These are phyloP conservation scores for Cordyceps javanica DNA, from an alignment of 2,329 filamentous ascomycete species.

Conservation along the genomic window DNA sequence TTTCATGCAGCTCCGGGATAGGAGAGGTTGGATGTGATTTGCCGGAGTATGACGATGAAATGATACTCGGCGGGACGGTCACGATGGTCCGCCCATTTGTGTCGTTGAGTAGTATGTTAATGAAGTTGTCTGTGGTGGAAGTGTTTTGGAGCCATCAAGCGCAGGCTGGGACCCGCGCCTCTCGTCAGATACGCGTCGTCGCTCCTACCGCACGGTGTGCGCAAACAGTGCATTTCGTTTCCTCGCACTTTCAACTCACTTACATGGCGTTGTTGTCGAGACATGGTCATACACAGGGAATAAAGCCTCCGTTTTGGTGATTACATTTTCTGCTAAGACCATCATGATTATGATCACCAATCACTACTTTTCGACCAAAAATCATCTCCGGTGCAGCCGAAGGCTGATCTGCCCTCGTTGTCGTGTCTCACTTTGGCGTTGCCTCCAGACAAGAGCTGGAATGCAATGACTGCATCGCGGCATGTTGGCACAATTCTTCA, in stretches of 20 bases:
- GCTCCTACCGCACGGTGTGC: not conserved
- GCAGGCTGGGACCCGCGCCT: not conserved
- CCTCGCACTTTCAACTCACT: constrained; percentile 5
- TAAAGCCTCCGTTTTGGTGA: not conserved
- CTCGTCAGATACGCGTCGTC: not conserved
- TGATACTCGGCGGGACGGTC: not conserved
- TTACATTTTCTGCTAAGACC: not conserved
- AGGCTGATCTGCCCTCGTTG: not conserved
- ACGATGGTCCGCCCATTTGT: not conserved
- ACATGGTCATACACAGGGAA: not conserved
- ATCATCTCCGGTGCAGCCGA: constrained; percentile 8
- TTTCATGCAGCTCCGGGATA: not conserved
- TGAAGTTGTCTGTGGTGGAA: not conserved
- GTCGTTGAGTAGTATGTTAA: not conserved
- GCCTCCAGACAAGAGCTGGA: constrained; percentile 13
- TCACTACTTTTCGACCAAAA: not conserved
- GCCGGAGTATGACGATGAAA: not conserved
- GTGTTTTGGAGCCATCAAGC: constrained; percentile 1
- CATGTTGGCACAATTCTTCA: constrained; percentile 7
- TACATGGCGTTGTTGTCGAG: not conserved
- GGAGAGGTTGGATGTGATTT: not conserved
- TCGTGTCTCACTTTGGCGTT: constrained; percentile 3
- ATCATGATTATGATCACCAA: not conserved
- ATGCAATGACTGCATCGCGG: constrained; percentile 18
- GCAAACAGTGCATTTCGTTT: not conserved